Base-by-base conservation (phyloP, 2,329 filamentous ascomycete genomes). In the Akanthomyces dipterigenus region DNA sequence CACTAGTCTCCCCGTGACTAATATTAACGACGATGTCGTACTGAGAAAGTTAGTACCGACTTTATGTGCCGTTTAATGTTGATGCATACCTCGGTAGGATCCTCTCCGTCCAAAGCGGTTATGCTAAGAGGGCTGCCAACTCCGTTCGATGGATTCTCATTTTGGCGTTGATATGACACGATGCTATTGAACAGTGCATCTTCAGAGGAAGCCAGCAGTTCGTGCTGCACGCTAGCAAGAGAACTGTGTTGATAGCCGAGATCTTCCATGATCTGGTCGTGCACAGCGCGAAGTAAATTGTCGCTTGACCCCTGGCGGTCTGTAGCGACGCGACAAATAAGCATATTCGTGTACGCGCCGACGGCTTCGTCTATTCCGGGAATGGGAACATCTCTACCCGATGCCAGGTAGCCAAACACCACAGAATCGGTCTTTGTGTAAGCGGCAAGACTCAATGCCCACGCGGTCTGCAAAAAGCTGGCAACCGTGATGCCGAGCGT, bases 361-460 rank as follows among this genome's bases (percentile, higher is more conserved):
- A 62, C 48, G 11, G 45, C 18, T 5, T 64, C 61, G n/a, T 60
- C 28, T 5, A 62, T 58, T 5, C 60, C 60, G 14, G 42, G 18
- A 5, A 64, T 55, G 5, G 62, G 57, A 5, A 60, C 24, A 28
- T 65, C 63, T 48, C 64, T 26, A 11, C 64, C 64, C 2, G 62
- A 61, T 1, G 64, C 48, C 20, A 64, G 60, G 42, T 65, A 64
- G 26, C 64, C 62, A 12, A 63, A 63, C 24, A 60, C 62, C 14
- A 64, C 62, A 20, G 45, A 63, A 12, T 62, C 45, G 12, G 42
- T 31, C 2, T 55, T 63, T 22, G 64, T 61, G 31, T 64, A 64
- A 14, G 63, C 55, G 20, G 64, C 60, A 8, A 65, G 43, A 16
- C 53, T 58, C 24, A 65, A 61, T 24, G 64, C 64, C 64, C 64